These are phyloP conservation scores for Dictyophora rubrovolvata DNA, from an alignment of 768 basidiomycete genomes.

Conservation along the genomic window DNA sequence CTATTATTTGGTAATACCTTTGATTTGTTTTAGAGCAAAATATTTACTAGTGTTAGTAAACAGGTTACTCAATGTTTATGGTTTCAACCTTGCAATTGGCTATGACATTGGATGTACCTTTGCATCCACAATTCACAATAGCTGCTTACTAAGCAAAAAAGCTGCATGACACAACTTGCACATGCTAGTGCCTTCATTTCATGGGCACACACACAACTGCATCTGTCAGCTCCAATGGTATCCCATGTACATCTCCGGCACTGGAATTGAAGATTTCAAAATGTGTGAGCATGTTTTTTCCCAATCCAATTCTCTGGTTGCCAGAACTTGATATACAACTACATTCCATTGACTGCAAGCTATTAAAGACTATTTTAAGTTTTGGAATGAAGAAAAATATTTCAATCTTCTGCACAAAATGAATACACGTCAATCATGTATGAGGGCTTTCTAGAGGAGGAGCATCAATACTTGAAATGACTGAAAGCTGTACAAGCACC, in stretches of 20 bases:
- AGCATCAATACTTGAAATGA: background rate
- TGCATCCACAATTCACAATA: constrained; percentile 11
- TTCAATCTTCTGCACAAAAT: constrained; percentile 12
- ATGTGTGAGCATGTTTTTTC: constrained; percentile 24
- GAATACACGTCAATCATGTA: background rate
- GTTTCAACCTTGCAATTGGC: constrained; percentile 10
- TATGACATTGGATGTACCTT: constrained; percentile 19
- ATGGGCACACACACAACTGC: constrained; percentile 13
- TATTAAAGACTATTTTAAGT: constrained; percentile 23
- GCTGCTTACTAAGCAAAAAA: constrained; percentile 7
- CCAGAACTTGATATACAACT: constrained; percentile 18
- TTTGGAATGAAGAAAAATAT: constrained; percentile 28
- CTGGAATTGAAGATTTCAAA: constrained; percentile 28
- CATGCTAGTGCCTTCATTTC: constrained; percentile 17
- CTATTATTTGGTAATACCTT: background rate
- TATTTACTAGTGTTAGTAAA: constrained; percentile 13
- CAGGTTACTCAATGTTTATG: constrained; percentile 10
- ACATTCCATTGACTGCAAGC: constrained; percentile 19
- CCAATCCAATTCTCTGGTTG: constrained; percentile 20
- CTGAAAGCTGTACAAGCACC: background rate
- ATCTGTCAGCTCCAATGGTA: constrained; percentile 20
- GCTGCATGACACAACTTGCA: background rate
- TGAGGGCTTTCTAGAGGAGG: background rate
- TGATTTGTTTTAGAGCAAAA: constrained; percentile 13
- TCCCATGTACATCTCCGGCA: constrained; percentile 23